A percentile compares a stretch with the other conserved stretches of the same genome.
These are phyloP conservation scores for Fusarium beomiforme DNA, from an alignment of 2,329 filamentous ascomycete species.

Conservation along the genomic window DNA sequence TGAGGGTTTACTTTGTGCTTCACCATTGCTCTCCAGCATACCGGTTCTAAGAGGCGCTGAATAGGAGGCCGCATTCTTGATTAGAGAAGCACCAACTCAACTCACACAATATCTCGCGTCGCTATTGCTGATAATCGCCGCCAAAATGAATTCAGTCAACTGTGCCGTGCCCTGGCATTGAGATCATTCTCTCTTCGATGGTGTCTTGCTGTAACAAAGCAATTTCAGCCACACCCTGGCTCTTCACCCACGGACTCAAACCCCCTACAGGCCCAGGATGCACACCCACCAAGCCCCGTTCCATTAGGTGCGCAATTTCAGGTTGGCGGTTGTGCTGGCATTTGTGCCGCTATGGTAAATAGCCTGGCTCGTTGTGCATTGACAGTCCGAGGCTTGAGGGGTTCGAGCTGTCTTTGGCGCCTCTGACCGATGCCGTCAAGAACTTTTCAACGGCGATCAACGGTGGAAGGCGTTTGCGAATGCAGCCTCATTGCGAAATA, in stretches of 20 bases:
- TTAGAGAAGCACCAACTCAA: not conserved
- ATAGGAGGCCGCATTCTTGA: not conserved
- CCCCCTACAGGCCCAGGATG: conserved; percentile 18
- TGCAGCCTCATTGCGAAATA: conserved; percentile 13
- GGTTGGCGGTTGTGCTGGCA: conserved; percentile 21
- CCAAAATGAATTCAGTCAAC: not conserved
- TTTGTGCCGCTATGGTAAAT: conserved; percentile 15
- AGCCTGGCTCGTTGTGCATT: conserved; percentile 15
- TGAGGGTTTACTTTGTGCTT: conserved; percentile 13
- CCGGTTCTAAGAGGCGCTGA: not conserved
- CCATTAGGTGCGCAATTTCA: conserved; percentile 40
- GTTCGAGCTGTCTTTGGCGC: conserved; percentile 19
- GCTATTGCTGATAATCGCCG: not conserved
- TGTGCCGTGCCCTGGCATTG: conserved; percentile 27
- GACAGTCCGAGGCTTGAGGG: conserved; percentile 11
- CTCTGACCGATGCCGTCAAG: conserved; percentile 25
- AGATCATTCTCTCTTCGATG: conserved; percentile 33
- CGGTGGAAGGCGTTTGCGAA: conserved; percentile 12
- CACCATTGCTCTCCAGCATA: conserved; percentile 23
- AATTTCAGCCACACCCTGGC: conserved; percentile 42
- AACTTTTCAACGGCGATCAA: conserved; percentile 23
- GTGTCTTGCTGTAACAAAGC: conserved; percentile 24
- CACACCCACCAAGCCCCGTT: conserved; percentile 24
- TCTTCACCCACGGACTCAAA: conserved; percentile 15
- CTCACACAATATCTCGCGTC: not conserved